Base-by-base conservation (phyloP, 179 eudicot genomes). In the Heliamphora pulchella region DNA sequence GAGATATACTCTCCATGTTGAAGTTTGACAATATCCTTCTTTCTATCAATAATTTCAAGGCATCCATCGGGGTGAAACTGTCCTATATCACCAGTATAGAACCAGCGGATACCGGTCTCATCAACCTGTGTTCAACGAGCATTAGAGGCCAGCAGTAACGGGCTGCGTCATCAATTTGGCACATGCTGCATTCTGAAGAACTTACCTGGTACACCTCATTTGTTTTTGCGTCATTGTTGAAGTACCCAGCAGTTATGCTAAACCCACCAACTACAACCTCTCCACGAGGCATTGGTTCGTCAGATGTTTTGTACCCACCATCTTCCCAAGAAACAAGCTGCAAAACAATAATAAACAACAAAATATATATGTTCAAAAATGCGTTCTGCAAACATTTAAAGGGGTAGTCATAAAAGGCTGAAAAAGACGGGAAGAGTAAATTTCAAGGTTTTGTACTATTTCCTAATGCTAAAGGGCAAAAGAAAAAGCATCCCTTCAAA, bases 241-340 rank as follows among this genome's bases (percentile, higher is more conserved):
- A 95, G 86, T 95, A 95, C 75, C 98, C 98, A 86, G 87, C 84
- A 46, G 95, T 95, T 70, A 95, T 90, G 76, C 94, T 89, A 81
- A 65, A 80, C 43, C 98, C 98, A 81, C 98, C 98, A 81, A 95
- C 83, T 69, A 93, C 93, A 55, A 95, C 87, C 87, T 95, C 98
- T 82, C 98, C 98, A 75, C 98, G 89, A 39, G 98, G 92, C 96
- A 95, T 87, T n/a, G 98, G 98, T 84, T 90, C 91, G 88, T 95
- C 98, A 3, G 89, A 79, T 82, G 78, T 85, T 64, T 66, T 85
- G 82, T 95, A 95, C 55, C 97, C 97, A 81, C 98, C 98, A 86
- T 91, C 95, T 79, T 93, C 93, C 98, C 98, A 95, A 68, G 94
- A 88, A 79, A 95, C 95, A 85, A 95, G 97, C 98, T 95, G 91